Conservation (phyloP, 768 basidiomycete genomes). For the Amanita muscaria region DNA sequence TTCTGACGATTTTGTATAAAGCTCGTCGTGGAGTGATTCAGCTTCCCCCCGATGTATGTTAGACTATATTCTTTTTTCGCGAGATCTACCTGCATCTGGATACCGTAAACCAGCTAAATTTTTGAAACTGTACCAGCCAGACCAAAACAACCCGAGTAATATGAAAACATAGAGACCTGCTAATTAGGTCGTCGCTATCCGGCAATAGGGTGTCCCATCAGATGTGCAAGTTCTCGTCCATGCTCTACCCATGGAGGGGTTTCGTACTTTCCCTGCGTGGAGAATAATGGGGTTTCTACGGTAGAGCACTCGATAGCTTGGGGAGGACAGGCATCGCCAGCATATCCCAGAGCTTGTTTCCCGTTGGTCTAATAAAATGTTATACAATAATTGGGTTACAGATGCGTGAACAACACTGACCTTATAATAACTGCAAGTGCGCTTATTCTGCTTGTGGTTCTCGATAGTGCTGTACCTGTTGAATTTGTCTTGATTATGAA, state of each 20-base stretch:
- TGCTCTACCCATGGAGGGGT: conserved; percentile 5
- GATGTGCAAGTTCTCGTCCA: not conserved
- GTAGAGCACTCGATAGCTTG: conserved; percentile 5
- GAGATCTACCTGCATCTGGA: not conserved
- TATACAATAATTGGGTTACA: too few species aligned
- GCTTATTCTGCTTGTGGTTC: not conserved
- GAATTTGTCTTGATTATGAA: not conserved
- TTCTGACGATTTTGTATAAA: conserved; percentile 3
- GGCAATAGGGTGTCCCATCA: not conserved
- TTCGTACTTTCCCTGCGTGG: conserved; percentile 6
- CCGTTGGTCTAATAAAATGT: conserved; percentile 9
- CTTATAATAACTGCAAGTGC: conserved; percentile 9
- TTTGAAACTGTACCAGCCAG: not conserved
- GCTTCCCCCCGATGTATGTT: conserved; percentile 4
- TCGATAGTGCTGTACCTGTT: not conserved
- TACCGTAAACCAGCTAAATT: not conserved
- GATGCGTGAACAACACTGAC: too few species aligned
- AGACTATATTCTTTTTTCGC: not conserved
- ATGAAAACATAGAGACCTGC: too few species aligned
- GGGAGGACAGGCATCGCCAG: conserved; percentile 2
- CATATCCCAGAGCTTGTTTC: not conserved
- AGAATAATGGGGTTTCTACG: conserved; percentile 7
- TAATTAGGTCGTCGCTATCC: too few species aligned
- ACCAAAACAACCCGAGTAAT: not conserved
- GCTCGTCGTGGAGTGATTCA: not conserved